Conservation (phyloP, 768 basidiomycete species). For the Jaapia argillacea region DNA sequence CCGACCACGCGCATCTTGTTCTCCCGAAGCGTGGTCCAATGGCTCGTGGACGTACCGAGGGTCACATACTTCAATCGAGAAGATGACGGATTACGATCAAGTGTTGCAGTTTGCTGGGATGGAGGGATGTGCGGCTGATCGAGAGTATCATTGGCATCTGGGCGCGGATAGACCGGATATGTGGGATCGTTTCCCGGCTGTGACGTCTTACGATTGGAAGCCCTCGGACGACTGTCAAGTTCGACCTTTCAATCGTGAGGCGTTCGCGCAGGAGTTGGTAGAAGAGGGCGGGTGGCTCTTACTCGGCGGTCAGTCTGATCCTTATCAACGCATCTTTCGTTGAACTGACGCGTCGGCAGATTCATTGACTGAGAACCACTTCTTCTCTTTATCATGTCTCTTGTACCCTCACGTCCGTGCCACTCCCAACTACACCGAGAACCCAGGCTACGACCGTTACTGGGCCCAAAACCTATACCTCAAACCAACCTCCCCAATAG, state of each 20-base stretch:
- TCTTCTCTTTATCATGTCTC: conserved; percentile 61
- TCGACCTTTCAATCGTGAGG: conserved; percentile 28
- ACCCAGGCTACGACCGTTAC: conserved; percentile 46
- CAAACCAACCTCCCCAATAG: conserved; percentile 40
- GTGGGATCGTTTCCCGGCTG: conserved; percentile 43
- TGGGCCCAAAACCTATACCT: conserved; percentile 62
- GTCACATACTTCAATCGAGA: background rate
- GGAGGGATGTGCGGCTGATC: conserved; percentile 49
- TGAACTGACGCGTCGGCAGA: too few species aligned
- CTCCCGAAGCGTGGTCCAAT: background rate
- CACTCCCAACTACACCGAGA: conserved; percentile 47
- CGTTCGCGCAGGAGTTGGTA: conserved; percentile 46
- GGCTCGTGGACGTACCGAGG: background rate
- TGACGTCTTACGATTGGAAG: conserved; percentile 42
- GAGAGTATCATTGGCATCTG: conserved; percentile 58
- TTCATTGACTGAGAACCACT: conserved; percentile 64
- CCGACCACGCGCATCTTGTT: background rate
- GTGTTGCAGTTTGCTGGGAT: conserved; percentile 43
- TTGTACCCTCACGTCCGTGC: conserved; percentile 60
- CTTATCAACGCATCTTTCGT: background rate
- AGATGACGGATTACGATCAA: conserved; percentile 11
- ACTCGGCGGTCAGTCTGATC: conserved; percentile 39
- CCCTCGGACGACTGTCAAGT: conserved; percentile 36
- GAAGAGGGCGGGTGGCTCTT: conserved; percentile 63
- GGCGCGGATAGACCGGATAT: conserved; percentile 37